Evolutionary conservation across 2,329 filamentous ascomycete species (phyloP).

Genomic region (Lachnellula arida): DNA sequence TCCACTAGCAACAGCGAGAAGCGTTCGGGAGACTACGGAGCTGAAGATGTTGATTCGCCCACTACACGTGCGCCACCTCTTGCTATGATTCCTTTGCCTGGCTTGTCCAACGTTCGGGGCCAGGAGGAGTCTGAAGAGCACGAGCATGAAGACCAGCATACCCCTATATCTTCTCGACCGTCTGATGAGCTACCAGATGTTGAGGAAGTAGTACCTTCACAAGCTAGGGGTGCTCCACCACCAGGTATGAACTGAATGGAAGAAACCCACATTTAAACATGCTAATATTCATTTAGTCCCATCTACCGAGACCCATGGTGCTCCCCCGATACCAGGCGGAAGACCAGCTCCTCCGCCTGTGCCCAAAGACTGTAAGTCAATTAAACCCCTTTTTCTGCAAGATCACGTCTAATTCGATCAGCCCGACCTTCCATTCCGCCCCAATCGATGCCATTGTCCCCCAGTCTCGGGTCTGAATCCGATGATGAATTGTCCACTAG

Average conservation of each 20-base stretch:
- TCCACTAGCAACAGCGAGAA: constrained; percentile 38
- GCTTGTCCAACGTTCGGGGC: constrained; percentile 56
- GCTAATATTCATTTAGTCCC: constrained; percentile 21
- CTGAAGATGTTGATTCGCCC: constrained; percentile 41
- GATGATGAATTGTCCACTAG: constrained; percentile 75
- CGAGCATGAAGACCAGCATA: constrained; percentile 39
- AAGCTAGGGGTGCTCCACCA: constrained; percentile 33
- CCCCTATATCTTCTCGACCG: constrained; percentile 42
- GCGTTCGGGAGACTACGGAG: constrained; percentile 40
- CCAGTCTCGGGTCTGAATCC: constrained; percentile 76
- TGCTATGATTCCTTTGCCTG: constrained; percentile 64
- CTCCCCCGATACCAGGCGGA: constrained; percentile 35
- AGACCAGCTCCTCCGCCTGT: constrained; percentile 54
- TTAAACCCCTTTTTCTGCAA: background rate
- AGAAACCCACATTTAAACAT: background rate
- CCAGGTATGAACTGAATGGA: constrained; percentile 20
- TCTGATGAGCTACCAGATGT: constrained; percentile 48
- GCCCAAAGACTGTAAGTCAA: constrained; percentile 57
- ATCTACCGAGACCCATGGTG: constrained; percentile 30
- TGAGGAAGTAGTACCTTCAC: constrained; percentile 42
- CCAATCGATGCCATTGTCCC: constrained; percentile 53
- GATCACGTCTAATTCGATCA: constrained; percentile 36
- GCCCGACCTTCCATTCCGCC: constrained; percentile 58
- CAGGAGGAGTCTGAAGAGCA: constrained; percentile 44
- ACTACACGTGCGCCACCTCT: constrained; percentile 48